phyloP scores from a whole-genome alignment of 352 stramenopile genomes.

The Phytopythium vexans region DNA sequence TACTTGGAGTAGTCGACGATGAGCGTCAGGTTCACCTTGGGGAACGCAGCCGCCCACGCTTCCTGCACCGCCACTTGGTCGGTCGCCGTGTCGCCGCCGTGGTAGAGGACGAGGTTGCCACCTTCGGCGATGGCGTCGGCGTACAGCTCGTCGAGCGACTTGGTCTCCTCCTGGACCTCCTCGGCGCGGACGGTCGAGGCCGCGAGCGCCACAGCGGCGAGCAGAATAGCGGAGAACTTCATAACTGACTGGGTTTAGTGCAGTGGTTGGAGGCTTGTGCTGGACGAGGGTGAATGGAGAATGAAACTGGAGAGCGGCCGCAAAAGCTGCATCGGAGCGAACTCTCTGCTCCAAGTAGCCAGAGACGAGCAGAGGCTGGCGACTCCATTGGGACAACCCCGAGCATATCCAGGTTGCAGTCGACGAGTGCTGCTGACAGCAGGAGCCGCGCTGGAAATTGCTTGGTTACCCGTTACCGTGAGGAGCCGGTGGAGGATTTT shows the following conservation, averaged over 20 bases:
- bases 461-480: too few species aligned
- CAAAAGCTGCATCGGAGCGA: too few species aligned
- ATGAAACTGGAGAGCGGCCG: background rate
- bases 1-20: constrained; percentile 56
- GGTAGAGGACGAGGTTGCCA: constrained; percentile 44
- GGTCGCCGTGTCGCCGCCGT: constrained; percentile 24
- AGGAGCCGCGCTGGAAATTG: too few species aligned
- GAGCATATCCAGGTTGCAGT: too few species aligned
- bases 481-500: too few species aligned
- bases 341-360: too few species aligned
- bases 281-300: background rate
- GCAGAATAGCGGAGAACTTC: background rate
- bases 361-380: too few species aligned
- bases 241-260: background rate
- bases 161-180: constrained; percentile 31
- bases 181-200: background rate
- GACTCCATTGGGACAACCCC: too few species aligned
- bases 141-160: constrained; percentile 39
- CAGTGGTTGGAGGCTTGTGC: background rate
- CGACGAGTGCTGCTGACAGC: too few species aligned
- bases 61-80: constrained; percentile 23
- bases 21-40: constrained; percentile 57
- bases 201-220: constrained; percentile 6
- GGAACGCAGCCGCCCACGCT: constrained; percentile 27
- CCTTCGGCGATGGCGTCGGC: constrained; percentile 41